Base-by-base conservation (phyloP, 208 protist species). In the Leishmania major region DNA sequence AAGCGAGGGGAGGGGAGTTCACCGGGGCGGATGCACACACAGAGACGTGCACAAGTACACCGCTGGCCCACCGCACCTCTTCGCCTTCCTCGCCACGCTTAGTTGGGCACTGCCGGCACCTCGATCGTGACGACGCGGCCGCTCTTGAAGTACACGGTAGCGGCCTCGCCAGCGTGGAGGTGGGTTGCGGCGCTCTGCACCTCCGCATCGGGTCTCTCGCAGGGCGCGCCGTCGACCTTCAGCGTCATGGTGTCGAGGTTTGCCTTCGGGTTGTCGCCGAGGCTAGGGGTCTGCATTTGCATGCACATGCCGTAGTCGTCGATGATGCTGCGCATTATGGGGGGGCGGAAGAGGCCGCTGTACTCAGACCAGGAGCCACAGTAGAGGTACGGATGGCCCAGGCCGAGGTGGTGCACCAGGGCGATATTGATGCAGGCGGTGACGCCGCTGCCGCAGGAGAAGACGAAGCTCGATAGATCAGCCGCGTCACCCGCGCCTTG, bases 341-440 rank as follows among this genome's bases (percentile, higher is more conserved):
- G 81, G 55, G 90, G 78, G 78, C 79, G 86, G 78, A 88, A 87
- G 51, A 90, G 67, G 2, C 81, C 84, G 43, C 83, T 74, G 87
- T 96, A 97, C 87, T 97, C 88, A 1, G 92, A 96, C 93, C 95
- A 97, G 17, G 93, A 96, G 60, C 93, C 93, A 72, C 85, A 89
- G 81, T 95, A 97, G 17, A 97, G 86, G 60, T 86, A 85, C 0
- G 93, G 92, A 67, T 84, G 83, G 60, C 93, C 93, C 13, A 97
- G 86, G 43, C 89, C 92, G 17, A 95, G 77, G 55, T 97, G 95
- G 40, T 78, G 78, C 17, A 77, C 79, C 31, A 94, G 66, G 40
- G 93, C 93, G 51, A 96, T 90, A 78, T 92, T 96, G 62, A 95
- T 83, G 85, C 91, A 94, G 45, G 92, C 95, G 37, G 83, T 96